phyloP scores from a whole-genome alignment of 192 early-diverging fungal genomes.

The Coemansia sp. region DNA sequence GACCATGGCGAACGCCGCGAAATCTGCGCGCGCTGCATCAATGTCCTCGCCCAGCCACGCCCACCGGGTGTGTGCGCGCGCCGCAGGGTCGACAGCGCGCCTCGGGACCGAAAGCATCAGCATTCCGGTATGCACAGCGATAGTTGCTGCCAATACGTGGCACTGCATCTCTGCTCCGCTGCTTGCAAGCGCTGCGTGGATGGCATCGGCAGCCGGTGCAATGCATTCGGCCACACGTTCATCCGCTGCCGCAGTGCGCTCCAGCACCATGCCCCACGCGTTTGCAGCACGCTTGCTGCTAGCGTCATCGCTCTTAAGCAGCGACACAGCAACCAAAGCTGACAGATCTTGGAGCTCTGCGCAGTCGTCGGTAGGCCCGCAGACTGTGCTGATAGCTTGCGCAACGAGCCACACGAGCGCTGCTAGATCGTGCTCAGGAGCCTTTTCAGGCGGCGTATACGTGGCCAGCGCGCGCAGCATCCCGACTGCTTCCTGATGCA shows the following conservation, averaged over 20 bases:
- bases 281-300: not conserved
- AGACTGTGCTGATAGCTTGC: not conserved
- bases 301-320: not conserved
- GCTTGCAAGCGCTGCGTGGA: slow-evolving; percentile 5
- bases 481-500: slow-evolving; percentile 6
- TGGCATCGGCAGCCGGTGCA: slow-evolving; percentile 11
- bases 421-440: not conserved
- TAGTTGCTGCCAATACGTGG: slow-evolving; percentile 1
- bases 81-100: slow-evolving; percentile 82
- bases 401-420: slow-evolving; percentile 6
- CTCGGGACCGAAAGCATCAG: slow-evolving; percentile 74
- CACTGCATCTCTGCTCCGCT: not conserved
- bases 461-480: slow-evolving; percentile 19
- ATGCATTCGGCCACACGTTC: not conserved
- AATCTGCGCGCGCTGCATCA: slow-evolving; percentile 52
- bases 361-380: not conserved
- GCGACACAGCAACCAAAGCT: not conserved
- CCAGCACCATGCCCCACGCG: slow-evolving; percentile 14
- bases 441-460: slow-evolving; percentile 4
- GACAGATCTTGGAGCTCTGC: not conserved
- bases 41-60: slow-evolving; percentile 63
- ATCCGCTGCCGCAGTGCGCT: not conserved
- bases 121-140: slow-evolving; percentile 22
- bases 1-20: slow-evolving; percentile 59
- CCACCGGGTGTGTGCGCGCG: slow-evolving; percentile 66